Conservation (phyloP, 441 rosid genomes). For the Cnidoscolus chayamansa region DNA sequence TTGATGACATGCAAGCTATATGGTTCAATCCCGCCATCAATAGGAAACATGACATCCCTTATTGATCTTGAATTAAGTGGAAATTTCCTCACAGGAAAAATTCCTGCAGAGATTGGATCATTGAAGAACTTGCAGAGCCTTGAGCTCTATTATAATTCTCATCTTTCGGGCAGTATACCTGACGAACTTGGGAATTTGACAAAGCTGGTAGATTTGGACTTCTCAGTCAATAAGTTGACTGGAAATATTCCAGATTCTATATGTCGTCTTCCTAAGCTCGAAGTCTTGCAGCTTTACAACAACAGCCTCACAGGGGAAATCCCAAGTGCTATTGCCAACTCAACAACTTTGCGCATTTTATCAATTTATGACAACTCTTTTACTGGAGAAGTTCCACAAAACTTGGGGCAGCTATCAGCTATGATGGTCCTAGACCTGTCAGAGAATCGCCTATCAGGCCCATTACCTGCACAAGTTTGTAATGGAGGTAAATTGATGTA, state of each 20-base stretch:
- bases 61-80: slow-evolving; percentile 84
- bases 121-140: slow-evolving; percentile 71
- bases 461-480: slow-evolving; percentile 67
- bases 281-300: slow-evolving; percentile 81
- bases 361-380: slow-evolving; percentile 74
- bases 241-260: slow-evolving; percentile 74
- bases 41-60: slow-evolving; percentile 80
- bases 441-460: slow-evolving; percentile 72
- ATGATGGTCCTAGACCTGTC: slow-evolving; percentile 73
- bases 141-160: slow-evolving; percentile 81
- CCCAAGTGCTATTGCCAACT: slow-evolving; percentile 56
- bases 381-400: slow-evolving; percentile 68
- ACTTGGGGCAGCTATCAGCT: slow-evolving; percentile 55
- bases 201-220: slow-evolving; percentile 77
- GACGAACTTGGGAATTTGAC: slow-evolving; percentile 84
- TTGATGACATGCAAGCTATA: slow-evolving; percentile 57
- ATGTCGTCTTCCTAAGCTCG: slow-evolving; percentile 74
- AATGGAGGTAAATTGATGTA: slow-evolving; percentile 67
- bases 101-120: slow-evolving; percentile 71
- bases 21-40: slow-evolving; percentile 66
- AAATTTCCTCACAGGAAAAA: slow-evolving; percentile 59
- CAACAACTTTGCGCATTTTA: slow-evolving; percentile 56
- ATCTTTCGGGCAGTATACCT: slow-evolving; percentile 69
- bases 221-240: slow-evolving; percentile 72
- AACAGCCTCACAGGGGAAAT: slow-evolving; percentile 86